Conservation (phyloP, 306 rosid genomes). For the Heteromeles arbutifolia region DNA sequence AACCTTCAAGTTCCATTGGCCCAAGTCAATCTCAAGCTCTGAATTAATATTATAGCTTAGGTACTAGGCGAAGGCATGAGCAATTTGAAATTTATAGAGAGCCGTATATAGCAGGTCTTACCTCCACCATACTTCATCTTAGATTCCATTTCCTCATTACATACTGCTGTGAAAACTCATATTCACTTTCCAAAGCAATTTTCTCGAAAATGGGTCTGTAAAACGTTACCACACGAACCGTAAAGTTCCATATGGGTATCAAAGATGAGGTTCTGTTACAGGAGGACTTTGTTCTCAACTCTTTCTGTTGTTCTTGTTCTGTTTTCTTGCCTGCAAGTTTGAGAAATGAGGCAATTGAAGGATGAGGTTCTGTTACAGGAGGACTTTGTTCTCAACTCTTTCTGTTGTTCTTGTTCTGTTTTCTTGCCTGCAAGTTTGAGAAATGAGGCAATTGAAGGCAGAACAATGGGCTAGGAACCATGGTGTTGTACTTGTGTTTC, state of each 20-base stretch:
- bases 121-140: background rate
- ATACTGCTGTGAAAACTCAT: background rate
- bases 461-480: conserved; percentile 25
- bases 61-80: background rate
- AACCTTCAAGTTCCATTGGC: conserved; percentile 25
- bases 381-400: background rate
- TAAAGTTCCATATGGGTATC: too few species aligned
- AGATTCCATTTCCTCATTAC: background rate
- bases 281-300: background rate
- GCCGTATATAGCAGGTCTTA: background rate
- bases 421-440: too few species aligned
- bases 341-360: too few species aligned
- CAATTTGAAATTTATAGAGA: background rate
- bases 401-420: background rate
- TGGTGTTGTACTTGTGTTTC: conserved; percentile 27
- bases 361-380: background rate
- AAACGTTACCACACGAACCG: too few species aligned
- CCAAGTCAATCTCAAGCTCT: conserved; percentile 17
- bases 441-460: too few species aligned
- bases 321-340: too few species aligned
- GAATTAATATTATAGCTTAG: background rate
- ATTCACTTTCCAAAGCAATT: too few species aligned
- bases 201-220: too few species aligned
- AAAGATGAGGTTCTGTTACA: background rate
- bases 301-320: background rate